Evolutionary conservation across 306 rosid genomes (phyloP).

Genomic region (Comarum palustre): DNA sequence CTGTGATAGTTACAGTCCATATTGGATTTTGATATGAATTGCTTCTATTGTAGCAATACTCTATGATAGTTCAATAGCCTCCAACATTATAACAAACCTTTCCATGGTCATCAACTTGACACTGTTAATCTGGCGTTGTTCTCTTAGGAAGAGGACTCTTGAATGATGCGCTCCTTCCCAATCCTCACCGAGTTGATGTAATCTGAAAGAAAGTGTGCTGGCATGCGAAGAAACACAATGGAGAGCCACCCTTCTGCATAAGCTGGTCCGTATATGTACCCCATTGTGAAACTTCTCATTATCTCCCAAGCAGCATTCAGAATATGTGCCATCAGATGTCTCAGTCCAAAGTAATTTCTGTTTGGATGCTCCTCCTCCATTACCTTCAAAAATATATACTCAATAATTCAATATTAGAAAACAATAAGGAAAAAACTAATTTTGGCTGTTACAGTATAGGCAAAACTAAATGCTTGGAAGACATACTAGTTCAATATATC

Average conservation of each 20-base stretch:
- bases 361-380: slow-evolving; percentile 65
- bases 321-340: slow-evolving; percentile 36
- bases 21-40: neutral
- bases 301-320: slow-evolving; percentile 76
- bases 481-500: slow-evolving; percentile 46
- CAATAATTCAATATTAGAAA: slow-evolving; percentile 6
- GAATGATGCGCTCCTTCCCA: slow-evolving; percentile 37
- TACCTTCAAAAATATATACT: slow-evolving; percentile 38
- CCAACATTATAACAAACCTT: neutral
- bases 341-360: slow-evolving; percentile 50
- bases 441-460: neutral
- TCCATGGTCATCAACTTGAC: neutral
- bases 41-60: slow-evolving; percentile 20
- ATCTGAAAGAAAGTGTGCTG: slow-evolving; percentile 55
- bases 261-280: slow-evolving; percentile 52
- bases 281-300: slow-evolving; percentile 51
- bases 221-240: slow-evolving; percentile 49
- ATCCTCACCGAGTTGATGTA: slow-evolving; percentile 61
- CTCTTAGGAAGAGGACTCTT: neutral
- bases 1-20: no score
- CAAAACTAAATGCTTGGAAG: neutral
- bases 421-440: neutral
- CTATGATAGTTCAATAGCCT: slow-evolving; percentile 22
- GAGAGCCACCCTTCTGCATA: slow-evolving; percentile 65
- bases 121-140: neutral